Evolutionary conservation across 768 basidiomycete genomes (phyloP).

Genomic region (Rhodocollybia butyracea): DNA sequence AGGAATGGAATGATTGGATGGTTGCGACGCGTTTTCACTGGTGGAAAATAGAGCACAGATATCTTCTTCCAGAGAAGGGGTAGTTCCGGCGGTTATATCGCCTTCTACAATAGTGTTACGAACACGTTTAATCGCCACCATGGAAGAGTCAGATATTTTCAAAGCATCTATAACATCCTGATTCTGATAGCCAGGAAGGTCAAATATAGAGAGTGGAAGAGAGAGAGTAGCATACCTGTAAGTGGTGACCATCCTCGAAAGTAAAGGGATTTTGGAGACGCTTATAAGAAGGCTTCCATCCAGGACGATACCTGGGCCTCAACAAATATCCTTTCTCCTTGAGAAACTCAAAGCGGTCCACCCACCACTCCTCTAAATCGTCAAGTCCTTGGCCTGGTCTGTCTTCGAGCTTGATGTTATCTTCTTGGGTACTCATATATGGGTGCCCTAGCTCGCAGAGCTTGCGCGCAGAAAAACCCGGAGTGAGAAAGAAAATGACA

Average conservation of each 20-base stretch:
- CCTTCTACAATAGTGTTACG: not conserved
- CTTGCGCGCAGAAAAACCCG: no score
- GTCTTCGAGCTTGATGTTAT: slow-evolving; percentile 6
- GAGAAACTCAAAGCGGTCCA: slow-evolving; percentile 9
- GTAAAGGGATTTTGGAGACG: no score
- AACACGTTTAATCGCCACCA: slow-evolving; percentile 19
- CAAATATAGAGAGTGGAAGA: not conserved
- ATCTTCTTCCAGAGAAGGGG: slow-evolving; percentile 11
- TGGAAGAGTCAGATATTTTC: slow-evolving; percentile 15
- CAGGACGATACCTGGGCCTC: no score
- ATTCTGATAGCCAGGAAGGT: not conserved
- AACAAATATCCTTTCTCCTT: no score
- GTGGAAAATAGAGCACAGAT: slow-evolving; percentile 17
- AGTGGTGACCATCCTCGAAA: no score
- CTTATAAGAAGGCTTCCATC: no score
- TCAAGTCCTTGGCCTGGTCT: no score
- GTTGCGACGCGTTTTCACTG: no score
- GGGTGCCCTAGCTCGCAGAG: not conserved
- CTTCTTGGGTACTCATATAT: not conserved
- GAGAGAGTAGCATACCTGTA: slow-evolving; percentile 4
- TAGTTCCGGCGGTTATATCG: not conserved
- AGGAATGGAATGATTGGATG: slow-evolving; percentile 29
- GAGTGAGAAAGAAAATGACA: no score
- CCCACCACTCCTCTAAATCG: slow-evolving; percentile 12
- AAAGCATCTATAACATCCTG: slow-evolving; percentile 13